Evolutionary conservation across 495 filamentous ascomycete species (phyloP).

Genomic region (Penicillium manginii): DNA sequence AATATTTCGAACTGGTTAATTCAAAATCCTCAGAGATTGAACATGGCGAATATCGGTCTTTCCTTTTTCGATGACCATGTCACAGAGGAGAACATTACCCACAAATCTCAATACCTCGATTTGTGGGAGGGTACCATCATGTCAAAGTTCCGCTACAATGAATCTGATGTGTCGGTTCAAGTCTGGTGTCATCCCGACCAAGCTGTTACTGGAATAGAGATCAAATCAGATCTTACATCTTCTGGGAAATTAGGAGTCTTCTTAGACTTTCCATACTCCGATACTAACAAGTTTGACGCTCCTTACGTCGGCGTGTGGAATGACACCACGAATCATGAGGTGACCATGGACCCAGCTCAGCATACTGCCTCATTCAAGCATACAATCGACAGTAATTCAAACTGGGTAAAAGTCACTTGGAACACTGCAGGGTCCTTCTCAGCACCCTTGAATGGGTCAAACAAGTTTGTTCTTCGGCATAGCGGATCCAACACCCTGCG

Average conservation of each 20-base stretch:
- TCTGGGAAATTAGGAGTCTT: slow-evolving; percentile 3
- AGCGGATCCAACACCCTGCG: background rate
- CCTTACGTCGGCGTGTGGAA: slow-evolving; percentile 15
- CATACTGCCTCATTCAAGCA: slow-evolving; percentile 6
- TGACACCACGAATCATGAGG: background rate
- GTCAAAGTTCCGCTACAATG: slow-evolving; percentile 16
- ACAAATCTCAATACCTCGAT: slow-evolving; percentile 17
- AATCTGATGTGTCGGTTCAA: slow-evolving; percentile 7
- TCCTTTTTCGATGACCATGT: slow-evolving; percentile 12
- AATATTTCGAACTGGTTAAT: slow-evolving; percentile 25
- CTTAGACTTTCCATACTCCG: slow-evolving; percentile 9
- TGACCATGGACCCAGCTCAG: background rate
- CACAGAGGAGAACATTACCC: slow-evolving; percentile 8
- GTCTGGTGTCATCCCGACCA: slow-evolving; percentile 12
- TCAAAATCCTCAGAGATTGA: slow-evolving; percentile 22
- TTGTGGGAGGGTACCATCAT: slow-evolving; percentile 13
- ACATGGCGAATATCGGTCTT: slow-evolving; percentile 19
- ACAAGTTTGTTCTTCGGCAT: slow-evolving; percentile 2
- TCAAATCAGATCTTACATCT: slow-evolving; percentile 4
- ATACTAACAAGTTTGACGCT: slow-evolving; percentile 14
- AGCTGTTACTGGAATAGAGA: slow-evolving; percentile 2
- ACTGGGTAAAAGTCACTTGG: slow-evolving; percentile 3
- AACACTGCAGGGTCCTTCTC: background rate
- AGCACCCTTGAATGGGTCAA: background rate
- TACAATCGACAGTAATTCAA: slow-evolving; percentile 1